These are phyloP conservation scores for Striga hermonthica DNA, from an alignment of 305 asterid species.

Conservation along the genomic window DNA sequence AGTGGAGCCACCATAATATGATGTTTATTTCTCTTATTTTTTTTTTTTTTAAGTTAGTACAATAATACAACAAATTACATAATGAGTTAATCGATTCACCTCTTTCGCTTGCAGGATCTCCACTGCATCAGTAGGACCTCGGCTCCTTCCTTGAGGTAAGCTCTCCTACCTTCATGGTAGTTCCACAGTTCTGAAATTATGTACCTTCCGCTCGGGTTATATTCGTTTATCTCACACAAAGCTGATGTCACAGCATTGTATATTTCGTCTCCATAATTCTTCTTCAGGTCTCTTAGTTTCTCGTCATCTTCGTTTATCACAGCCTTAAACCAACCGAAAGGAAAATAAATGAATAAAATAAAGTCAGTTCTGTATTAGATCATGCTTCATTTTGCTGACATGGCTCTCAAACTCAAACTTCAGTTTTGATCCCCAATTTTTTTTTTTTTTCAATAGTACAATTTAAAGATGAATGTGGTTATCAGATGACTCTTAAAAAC, in stretches of 20 bases:
- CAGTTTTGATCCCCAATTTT: too few species aligned
- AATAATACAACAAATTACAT: too few species aligned
- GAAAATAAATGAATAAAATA: neutral
- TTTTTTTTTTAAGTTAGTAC: too few species aligned
- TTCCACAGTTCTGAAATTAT: slow-evolving; percentile 41
- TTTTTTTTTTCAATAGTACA: too few species aligned
- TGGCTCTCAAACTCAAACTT: neutral
- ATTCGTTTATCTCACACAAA: slow-evolving; percentile 38
- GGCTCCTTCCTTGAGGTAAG: slow-evolving; percentile 36
- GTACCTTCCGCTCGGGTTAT: slow-evolving; percentile 44
- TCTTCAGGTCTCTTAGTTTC: slow-evolving; percentile 5
- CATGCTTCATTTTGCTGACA: neutral
- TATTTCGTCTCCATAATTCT: slow-evolving; percentile 13
- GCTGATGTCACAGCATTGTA: slow-evolving; percentile 9
- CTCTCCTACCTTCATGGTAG: slow-evolving; percentile 30
- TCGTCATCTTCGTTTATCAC: slow-evolving; percentile 18
- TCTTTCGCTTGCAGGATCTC: slow-evolving; percentile 30
- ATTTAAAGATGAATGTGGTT: too few species aligned
- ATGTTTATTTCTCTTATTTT: too few species aligned
- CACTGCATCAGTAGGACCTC: slow-evolving; percentile 21
- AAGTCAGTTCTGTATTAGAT: neutral
- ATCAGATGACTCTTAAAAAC: too few species aligned
- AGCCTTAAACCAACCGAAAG: neutral
- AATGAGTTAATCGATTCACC: slow-evolving; percentile 6
- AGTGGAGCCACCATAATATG: too few species aligned